phyloP scores from a whole-genome alignment of 2,329 filamentous ascomycete genomes.

The Penicillium sp. region DNA sequence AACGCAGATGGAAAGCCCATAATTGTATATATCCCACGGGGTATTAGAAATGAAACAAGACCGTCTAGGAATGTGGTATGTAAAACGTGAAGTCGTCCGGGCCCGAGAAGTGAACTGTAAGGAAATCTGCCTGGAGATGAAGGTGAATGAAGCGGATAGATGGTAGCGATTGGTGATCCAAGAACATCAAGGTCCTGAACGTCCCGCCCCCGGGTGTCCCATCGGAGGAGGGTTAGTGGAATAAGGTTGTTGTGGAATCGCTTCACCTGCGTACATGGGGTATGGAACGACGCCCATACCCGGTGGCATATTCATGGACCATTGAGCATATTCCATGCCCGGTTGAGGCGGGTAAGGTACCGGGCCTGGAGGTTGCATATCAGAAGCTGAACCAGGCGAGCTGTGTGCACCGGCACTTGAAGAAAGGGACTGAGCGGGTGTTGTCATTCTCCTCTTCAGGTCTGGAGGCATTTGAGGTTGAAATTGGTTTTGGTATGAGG shows the following conservation, averaged over 20 bases:
- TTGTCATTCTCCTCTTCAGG: constrained; percentile 40
- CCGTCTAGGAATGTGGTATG: constrained; percentile 25
- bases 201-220: constrained; percentile 31
- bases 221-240: constrained; percentile 30
- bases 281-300: constrained; percentile 35
- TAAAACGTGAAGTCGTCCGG: constrained; percentile 18
- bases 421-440: constrained; percentile 31
- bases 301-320: constrained; percentile 32
- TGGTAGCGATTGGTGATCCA: not conserved
- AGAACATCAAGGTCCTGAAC: constrained; percentile 24
- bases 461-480: constrained; percentile 32
- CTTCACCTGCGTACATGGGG: constrained; percentile 32
- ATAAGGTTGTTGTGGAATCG: constrained; percentile 26
- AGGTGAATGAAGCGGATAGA: not conserved
- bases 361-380: constrained; percentile 30
- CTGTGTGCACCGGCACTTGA: constrained; percentile 24
- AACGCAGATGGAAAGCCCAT: constrained; percentile 6
- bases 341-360: constrained; percentile 32
- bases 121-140: not conserved
- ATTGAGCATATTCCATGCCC: constrained; percentile 32
- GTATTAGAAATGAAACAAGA: constrained; percentile 29
- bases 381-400: constrained; percentile 20
- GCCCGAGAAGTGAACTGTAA: constrained; percentile 6
- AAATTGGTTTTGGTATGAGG: constrained; percentile 31
- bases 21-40: constrained; percentile 19